Evolutionary conservation across 192 early-diverging fungal genomes (phyloP).

Genomic region (Rhizophagus prolifer): DNA sequence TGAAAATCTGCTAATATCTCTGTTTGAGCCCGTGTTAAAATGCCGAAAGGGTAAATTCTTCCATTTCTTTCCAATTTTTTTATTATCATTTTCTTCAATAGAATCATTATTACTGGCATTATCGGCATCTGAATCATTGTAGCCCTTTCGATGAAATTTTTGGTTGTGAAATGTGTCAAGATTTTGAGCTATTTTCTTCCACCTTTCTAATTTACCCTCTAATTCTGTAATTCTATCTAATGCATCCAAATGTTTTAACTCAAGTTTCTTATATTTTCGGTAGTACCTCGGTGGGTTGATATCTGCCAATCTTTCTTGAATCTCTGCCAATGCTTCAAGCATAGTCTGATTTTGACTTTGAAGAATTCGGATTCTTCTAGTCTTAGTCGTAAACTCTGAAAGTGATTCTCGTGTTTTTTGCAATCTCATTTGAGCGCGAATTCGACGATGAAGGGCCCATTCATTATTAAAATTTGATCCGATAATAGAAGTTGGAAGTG

Average conservation of each 20-base stretch:
- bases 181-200: constrained; percentile 17
- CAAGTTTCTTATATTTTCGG: constrained; percentile 18
- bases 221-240: constrained; percentile 13
- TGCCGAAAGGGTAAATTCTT: not conserved
- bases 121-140: not conserved
- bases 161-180: not conserved
- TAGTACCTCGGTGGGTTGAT: constrained; percentile 31
- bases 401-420: not conserved
- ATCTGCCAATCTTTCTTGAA: constrained; percentile 28
- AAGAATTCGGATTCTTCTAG: not conserved
- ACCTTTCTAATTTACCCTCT: constrained; percentile 1
- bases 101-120: too few species aligned
- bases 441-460: constrained; percentile 30
- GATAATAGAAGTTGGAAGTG: constrained; percentile 57
- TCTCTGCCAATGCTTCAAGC: constrained; percentile 26
- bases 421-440: constrained; percentile 10
- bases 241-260: not conserved
- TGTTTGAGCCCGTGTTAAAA: not conserved
- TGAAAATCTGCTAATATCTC: not conserved
- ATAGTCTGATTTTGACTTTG: constrained; percentile 17
- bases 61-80: not conserved
- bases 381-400: not conserved
- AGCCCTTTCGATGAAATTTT: not conserved
- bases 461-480: constrained; percentile 55
- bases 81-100: not conserved